phyloP scores from a whole-genome alignment of 179 eudicot genomes.

The Monotropa hypopitys region DNA sequence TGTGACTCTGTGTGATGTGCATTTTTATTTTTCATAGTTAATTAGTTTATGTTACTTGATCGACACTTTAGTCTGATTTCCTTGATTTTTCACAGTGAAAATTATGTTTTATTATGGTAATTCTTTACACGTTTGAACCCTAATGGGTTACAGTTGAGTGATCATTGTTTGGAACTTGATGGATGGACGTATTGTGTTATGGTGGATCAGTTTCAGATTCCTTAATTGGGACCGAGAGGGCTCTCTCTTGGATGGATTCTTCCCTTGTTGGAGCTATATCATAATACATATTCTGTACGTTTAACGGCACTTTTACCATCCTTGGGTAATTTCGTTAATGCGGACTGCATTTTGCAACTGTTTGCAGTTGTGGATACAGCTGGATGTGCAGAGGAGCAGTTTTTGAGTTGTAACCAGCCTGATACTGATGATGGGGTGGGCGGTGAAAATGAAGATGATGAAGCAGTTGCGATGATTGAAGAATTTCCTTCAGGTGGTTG shows the following conservation, averaged over 20 bases:
- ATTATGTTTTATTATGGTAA: neutral
- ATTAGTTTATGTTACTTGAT: neutral
- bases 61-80: neutral
- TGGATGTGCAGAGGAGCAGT: slow-evolving; percentile 33
- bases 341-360: slow-evolving; percentile 20
- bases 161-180: neutral
- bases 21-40: neutral
- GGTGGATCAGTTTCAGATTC: slow-evolving; percentile 1
- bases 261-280: neutral
- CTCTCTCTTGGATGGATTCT: neutral
- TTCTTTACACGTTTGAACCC: too few relatives aligned
- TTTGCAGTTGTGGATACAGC: slow-evolving; percentile 35
- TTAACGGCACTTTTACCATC: neutral
- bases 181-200: neutral
- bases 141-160: neutral
- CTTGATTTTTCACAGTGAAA: neutral
- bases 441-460: slow-evolving; percentile 37
- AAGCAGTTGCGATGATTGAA: slow-evolving; percentile 31
- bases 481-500: slow-evolving; percentile 31
- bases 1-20: neutral
- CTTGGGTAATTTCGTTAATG: slow-evolving; percentile 9
- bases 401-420: slow-evolving; percentile 24
- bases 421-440: slow-evolving; percentile 26
- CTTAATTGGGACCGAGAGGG: neutral
- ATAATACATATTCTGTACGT: neutral